Base-by-base conservation (phyloP, 2,329 filamentous ascomycete species). In the Xylariales sp. region DNA sequence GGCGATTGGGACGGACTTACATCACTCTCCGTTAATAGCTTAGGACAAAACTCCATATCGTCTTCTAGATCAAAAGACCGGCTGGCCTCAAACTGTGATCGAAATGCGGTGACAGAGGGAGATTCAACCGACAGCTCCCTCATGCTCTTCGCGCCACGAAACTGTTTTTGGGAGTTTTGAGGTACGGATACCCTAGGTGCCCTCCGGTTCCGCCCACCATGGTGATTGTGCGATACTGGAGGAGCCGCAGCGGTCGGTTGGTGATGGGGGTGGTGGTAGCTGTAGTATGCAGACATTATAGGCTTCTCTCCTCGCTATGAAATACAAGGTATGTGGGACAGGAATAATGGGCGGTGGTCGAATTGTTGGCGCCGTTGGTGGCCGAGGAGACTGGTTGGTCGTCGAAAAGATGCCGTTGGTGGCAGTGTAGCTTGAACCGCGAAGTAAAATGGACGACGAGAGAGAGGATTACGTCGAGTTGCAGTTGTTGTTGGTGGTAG, bases 11-110 rank as follows among this genome's bases (percentile, higher is more conserved):
- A 39, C 46, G 54, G 57, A 88, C 87, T 87, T 90, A 97, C 94
- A 89, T 97, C 94, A 81, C 88, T 94, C 83, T 97, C 94, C 43
- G 94, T 97, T 83, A 98, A 85, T 74, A 98, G 87, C 79, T 91
- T 90, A 71, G 95, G 95, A 82, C 94, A 97, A 81, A 98, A 98
- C 81, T 97, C 91, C 83, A 97, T 87, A 80, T 98, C 95, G 79
- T 98, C 95, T 77, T 97, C 95, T 70, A 98, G 87, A 75, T 98
- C 95, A 77, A 98, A 98, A 9, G 94, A 97, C 67, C 94, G 90
- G 67, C 93, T 93, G 71, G 93, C 92, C 83, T 98, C 94, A 75
- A 97, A 97, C 78, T 94, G 91, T 73, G 89, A 89, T 74, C 95
- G 92, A 84, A 97, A 97, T 70, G 90, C 89, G 69, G 87, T 87